These are phyloP conservation scores for Phenoliferia sp. DNA, from an alignment of 1,284 basidiomycete genomes.

Conservation along the genomic window DNA sequence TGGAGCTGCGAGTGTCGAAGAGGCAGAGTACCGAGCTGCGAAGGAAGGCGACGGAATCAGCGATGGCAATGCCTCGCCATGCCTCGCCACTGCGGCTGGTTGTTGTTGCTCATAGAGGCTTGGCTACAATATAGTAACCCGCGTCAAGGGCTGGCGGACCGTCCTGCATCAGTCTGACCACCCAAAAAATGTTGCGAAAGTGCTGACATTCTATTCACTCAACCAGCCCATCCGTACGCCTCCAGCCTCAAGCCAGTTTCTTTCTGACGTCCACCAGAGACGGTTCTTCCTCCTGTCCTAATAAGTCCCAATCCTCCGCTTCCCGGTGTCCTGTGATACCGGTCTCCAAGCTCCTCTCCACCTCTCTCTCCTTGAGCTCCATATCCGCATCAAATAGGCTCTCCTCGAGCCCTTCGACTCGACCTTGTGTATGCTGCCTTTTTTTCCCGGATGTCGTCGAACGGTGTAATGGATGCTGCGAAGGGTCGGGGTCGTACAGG, in stretches of 20 bases:
- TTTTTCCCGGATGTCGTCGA: slow-evolving; percentile 8
- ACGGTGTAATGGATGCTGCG: neutral
- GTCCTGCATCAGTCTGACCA: too few relatives aligned
- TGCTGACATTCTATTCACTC: too few relatives aligned
- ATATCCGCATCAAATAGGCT: slow-evolving; percentile 46
- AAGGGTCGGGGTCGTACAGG: neutral
- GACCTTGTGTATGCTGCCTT: slow-evolving; percentile 16
- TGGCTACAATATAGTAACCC: too few relatives aligned
- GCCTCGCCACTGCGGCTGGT: too few relatives aligned
- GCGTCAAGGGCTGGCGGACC: too few relatives aligned
- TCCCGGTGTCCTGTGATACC: slow-evolving; percentile 47
- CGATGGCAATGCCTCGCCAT: neutral
- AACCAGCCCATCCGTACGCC: too few relatives aligned
- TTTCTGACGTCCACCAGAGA: neutral
- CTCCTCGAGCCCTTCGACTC: slow-evolving; percentile 7
- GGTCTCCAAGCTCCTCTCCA: slow-evolving; percentile 48
- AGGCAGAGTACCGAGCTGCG: too few relatives aligned
- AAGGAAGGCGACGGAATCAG: too few relatives aligned
- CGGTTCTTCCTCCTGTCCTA: slow-evolving; percentile 30
- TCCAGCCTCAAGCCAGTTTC: neutral
- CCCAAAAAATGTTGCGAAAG: neutral
- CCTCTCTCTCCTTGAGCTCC: slow-evolving; percentile 51
- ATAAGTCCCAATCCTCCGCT: slow-evolving; percentile 49
- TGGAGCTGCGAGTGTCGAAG: too few relatives aligned
- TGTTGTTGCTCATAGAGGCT: too few relatives aligned